Evolutionary conservation across 768 basidiomycete species (phyloP), one percentile per base, ranked within the genome.

Genomic region (Leccinellum rugosiceps): DNA sequence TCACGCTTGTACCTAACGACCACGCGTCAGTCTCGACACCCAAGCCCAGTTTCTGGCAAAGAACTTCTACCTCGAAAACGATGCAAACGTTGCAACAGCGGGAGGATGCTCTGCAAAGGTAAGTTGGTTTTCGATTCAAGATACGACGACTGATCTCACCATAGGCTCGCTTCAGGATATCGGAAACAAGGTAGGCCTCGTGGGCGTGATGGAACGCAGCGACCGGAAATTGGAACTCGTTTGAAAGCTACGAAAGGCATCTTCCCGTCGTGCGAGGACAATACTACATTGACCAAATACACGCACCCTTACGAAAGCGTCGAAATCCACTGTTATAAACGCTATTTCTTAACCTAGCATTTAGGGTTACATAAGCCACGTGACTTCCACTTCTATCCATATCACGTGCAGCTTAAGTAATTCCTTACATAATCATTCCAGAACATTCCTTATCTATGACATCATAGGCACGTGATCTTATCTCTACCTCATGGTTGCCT

Each of bases 101-200:
- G 91, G 91, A 15, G 83, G 63, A 10, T 75, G 75, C 6, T 77
- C 81, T 79, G 45, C 17, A 48, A 35, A 60, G 5, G 19, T 43
- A 3, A 5, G 56, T 57, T 50, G 56, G 53, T 30, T 14, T 54
- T 14, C 3, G 15, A 45, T 3, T 13, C 30, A 13, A 2, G 7
- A 21, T 30, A 13, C 21, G 5, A 26, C 45, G 19, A 32, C 11
- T 17, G 52, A 35, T n/a, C 60, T 67, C 47, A 64, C 84, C 88
- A 72, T 82, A 93, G 10, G 85, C 80, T 64, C 79, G 77, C 71
- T 90, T 91, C 55, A 93, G 77, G 1, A 89, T 68, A 25, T 84
- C 83, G 2, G 90, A 86, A n/a, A 92, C 88, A 41, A 93, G 84
- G 62, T 88, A 92, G 0, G 90, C 83, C 63, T 92, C 88, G 43